Evolutionary conservation across 1,284 basidiomycete genomes (phyloP), one percentile per base, ranked within the genome.

Genomic region (Tilletia setariae): DNA sequence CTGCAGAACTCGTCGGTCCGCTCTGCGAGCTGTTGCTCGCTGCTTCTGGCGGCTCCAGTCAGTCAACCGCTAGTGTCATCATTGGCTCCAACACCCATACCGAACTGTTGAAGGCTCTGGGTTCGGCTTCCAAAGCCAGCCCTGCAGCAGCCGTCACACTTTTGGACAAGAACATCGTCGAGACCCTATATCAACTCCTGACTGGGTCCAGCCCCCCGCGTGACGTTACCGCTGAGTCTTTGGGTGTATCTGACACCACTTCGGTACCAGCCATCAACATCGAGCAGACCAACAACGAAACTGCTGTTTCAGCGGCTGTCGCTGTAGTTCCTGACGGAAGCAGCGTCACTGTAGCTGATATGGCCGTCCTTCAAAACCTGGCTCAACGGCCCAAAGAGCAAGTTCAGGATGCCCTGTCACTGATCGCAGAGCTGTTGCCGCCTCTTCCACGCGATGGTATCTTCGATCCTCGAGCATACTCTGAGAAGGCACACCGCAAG

Each of bases 351-450:
- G 68, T 66, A 65, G 49, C 40, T 8, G 44, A 46, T 16, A 62
- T 71, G 6, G 66, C 76, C 35, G 74, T 79, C 0, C 47, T 72
- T 1, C 23, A 32, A 23, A 64, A 64, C 30, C 85, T 98, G 43
- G 93, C 94, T 0, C 93, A 97, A 82, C 87, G 94, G 46, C 92
- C 95, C 11, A 98, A 98, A 84, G 95, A 98, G 74, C 77, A 80
- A 69, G 73, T 82, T 8, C 77, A 79, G 30, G 79, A 80, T 65
- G 77, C 79, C 2, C 73, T 82, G 13, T 72, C 71, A n/a, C 65
- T 82, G 16, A 69, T 80, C 21, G 69, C 73, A 28, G 79, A 79
- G 65, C 67, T 82, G 42, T 71, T 82, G 8, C 79, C 80, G 23
- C 76, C 79, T 13, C 67, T 81, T 21, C 79, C 80, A 4, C 64